phyloP scores from a whole-genome alignment of 2,329 filamentous ascomycete species.

The Cladosporium sphaerospermum region DNA sequence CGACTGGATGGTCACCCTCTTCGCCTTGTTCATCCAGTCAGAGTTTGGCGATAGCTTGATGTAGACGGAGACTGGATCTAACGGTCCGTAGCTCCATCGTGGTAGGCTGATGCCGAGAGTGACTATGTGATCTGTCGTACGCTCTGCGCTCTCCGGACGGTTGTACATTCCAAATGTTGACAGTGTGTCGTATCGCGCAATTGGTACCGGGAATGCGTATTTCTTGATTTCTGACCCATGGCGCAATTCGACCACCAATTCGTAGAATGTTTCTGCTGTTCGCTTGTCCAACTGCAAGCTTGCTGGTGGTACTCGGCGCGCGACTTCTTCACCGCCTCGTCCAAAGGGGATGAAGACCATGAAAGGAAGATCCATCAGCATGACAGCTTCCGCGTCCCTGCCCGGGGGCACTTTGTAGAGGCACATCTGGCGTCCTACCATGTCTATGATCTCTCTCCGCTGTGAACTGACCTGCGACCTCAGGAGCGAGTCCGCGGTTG shows the following conservation, averaged over 20 bases:
- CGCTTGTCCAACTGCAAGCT: slow-evolving; percentile 84
- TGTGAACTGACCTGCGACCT: slow-evolving; percentile 81
- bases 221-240: slow-evolving; percentile 73
- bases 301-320: slow-evolving; percentile 82
- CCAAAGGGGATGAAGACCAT: slow-evolving; percentile 96
- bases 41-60: slow-evolving; percentile 89
- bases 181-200: slow-evolving; percentile 89
- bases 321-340: slow-evolving; percentile 81
- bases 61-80: slow-evolving; percentile 92
- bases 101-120: slow-evolving; percentile 88
- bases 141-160: slow-evolving; percentile 79
- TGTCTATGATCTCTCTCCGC: slow-evolving; percentile 81
- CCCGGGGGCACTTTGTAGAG: slow-evolving; percentile 81
- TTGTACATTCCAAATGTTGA: slow-evolving; percentile 99
- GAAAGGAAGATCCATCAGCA: slow-evolving; percentile 95
- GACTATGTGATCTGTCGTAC: slow-evolving; percentile 82
- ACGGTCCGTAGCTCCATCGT: slow-evolving; percentile 91
- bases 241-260: slow-evolving; percentile 91
- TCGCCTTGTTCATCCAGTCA: slow-evolving; percentile 85
- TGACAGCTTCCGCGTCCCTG: slow-evolving; percentile 78
- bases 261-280: slow-evolving; percentile 95
- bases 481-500: slow-evolving; percentile 86
- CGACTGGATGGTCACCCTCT: slow-evolving; percentile 85
- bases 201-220: slow-evolving; percentile 82
- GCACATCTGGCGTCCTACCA: slow-evolving; percentile 92